These are phyloP conservation scores for Stephanodiscus minutulus DNA, from an alignment of 108 stramenopile species.

Conservation along the genomic window DNA sequence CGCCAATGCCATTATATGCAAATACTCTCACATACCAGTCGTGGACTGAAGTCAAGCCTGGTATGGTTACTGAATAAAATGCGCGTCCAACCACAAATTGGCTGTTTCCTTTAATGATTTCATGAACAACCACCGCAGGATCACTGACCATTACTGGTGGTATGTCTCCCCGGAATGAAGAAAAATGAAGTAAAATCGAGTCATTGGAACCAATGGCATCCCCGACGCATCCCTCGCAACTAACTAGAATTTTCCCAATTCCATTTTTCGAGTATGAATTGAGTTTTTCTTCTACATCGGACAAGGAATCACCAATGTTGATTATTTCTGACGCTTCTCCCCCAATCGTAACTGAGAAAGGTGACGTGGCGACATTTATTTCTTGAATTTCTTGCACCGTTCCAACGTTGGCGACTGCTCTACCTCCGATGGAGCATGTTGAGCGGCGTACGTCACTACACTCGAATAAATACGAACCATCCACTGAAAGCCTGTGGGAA, in stretches of 20 bases:
- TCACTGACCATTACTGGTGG: slow-evolving; percentile 39
- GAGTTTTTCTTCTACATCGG: slow-evolving; percentile 41
- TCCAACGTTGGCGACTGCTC: slow-evolving; percentile 34
- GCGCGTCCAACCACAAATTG: slow-evolving; percentile 54
- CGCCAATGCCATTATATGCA: slow-evolving; percentile 78
- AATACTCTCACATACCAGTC: slow-evolving; percentile 80
- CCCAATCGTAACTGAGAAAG: slow-evolving; percentile 39
- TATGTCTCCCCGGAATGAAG: slow-evolving; percentile 51
- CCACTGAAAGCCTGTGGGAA: slow-evolving; percentile 51
- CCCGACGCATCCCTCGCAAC: slow-evolving; percentile 30
- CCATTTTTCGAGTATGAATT: slow-evolving; percentile 33
- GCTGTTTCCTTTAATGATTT: slow-evolving; percentile 46
- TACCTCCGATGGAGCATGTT: slow-evolving; percentile 37
- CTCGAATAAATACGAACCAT: slow-evolving; percentile 51
- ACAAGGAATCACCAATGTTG: slow-evolving; percentile 29
- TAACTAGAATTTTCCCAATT: slow-evolving; percentile 33
- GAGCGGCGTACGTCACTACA: slow-evolving; percentile 38
- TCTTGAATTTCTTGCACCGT: slow-evolving; percentile 41
- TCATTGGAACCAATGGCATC: slow-evolving; percentile 27
- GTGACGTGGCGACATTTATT: slow-evolving; percentile 35
- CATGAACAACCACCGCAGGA: slow-evolving; percentile 27
- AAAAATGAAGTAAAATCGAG: slow-evolving; percentile 37
- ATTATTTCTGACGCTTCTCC: slow-evolving; percentile 47
- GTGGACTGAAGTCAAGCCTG: slow-evolving; percentile 52
- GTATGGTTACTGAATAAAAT: slow-evolving; percentile 44